Conservation (phyloP, 1,284 basidiomycete genomes). For the Schizophyllum amplum region DNA sequence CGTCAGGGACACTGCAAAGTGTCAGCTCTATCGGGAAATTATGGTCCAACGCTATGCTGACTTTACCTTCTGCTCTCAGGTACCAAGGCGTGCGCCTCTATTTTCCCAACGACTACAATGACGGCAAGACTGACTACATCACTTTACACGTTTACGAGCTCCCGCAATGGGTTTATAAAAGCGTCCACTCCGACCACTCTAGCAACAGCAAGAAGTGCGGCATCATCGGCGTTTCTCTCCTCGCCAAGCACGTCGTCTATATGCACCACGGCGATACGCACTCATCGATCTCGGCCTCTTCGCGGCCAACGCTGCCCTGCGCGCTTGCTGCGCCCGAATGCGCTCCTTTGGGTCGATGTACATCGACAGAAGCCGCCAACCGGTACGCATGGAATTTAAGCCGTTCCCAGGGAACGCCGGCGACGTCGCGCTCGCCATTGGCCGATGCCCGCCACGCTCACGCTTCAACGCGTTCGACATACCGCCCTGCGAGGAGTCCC, state of each 20-base stretch:
- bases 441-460: background rate
- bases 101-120: conserved; percentile 3
- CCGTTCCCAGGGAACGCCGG: background rate
- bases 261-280: background rate
- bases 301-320: background rate
- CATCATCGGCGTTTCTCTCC: conserved; percentile 6
- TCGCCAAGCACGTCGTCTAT: conserved; percentile 5
- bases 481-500: background rate
- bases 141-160: background rate
- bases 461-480: background rate
- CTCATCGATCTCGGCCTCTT: background rate
- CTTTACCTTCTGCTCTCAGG: background rate
- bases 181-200: background rate
- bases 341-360: background rate
- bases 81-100: background rate
- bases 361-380: too few species aligned
- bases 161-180: background rate
- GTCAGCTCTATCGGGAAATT: too few species aligned
- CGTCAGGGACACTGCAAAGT: conserved; percentile 1
- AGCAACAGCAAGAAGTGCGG: conserved; percentile 1
- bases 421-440: background rate
- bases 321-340: background rate
- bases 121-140: background rate
- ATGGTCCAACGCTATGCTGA: too few species aligned
- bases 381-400: too few species aligned